A percentile compares a stretch with the other conserved stretches of the same genome.
phyloP scores from a whole-genome alignment of 257 asterid species.

The Ocimum tenuiflorum region DNA sequence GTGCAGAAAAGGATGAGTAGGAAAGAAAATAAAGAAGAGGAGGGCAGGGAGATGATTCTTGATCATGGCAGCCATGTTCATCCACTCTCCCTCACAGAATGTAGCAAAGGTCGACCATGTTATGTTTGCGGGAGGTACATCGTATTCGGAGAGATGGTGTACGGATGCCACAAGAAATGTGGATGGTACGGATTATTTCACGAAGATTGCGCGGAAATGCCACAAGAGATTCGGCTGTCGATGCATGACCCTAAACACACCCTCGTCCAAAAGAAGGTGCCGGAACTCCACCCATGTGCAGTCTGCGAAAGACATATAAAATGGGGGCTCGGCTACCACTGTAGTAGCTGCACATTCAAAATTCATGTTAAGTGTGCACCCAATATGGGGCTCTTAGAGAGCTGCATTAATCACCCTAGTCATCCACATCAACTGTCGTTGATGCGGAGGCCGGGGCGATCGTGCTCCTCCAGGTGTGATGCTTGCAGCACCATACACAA shows the following conservation, averaged over 20 bases:
- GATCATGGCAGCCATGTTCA: not conserved
- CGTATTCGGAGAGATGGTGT: not conserved
- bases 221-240: not conserved
- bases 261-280: not conserved
- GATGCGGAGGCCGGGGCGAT: not conserved
- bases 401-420: not conserved
- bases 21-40: not conserved
- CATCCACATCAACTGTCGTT: not conserved
- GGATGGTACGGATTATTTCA: not conserved
- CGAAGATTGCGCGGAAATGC: too few relatives aligned
- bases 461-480: not conserved
- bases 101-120: not conserved
- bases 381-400: too few relatives aligned
- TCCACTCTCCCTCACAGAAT: not conserved
- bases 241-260: too few relatives aligned
- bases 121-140: not conserved
- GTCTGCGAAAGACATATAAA: not conserved
- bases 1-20: not conserved
- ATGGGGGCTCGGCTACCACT: not conserved
- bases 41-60: not conserved
- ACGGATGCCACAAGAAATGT: not conserved
- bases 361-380: not conserved
- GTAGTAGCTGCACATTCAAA: not conserved
- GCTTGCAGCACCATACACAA: not conserved
- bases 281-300: not conserved